Evolutionary conservation across 305 asterid species (phyloP).

Genomic region (Fraxinus angustifolia): DNA sequence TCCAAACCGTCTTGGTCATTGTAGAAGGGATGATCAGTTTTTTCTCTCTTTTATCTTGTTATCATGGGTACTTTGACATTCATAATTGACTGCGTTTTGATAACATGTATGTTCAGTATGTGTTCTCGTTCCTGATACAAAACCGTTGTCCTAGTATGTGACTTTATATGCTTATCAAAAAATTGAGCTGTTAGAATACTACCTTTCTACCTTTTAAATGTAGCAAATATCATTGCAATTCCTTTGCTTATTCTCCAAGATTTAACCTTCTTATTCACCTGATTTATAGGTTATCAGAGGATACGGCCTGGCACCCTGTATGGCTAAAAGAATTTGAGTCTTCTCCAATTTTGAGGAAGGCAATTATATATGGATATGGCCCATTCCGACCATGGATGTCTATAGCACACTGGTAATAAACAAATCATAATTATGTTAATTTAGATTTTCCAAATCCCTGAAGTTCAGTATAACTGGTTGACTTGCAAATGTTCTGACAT

Average conservation of each 20-base stretch:
- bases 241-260: neutral
- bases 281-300: constrained; percentile 73
- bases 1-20: neutral
- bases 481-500: constrained; percentile 8
- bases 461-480: neutral
- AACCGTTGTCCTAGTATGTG: neutral
- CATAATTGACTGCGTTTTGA: neutral
- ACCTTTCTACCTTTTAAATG: neutral
- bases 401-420: constrained; percentile 74
- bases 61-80: neutral
- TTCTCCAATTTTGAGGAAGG: constrained; percentile 56
- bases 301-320: constrained; percentile 94
- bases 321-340: constrained; percentile 54
- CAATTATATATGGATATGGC: constrained; percentile 72
- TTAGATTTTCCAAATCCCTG: neutral
- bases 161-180: neutral
- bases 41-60: neutral
- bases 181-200: neutral
- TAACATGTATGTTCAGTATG: neutral
- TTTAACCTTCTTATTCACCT: constrained; percentile 9
- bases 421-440: neutral
- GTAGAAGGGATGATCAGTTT: neutral
- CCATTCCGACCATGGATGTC: constrained; percentile 91
- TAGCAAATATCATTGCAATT: neutral
- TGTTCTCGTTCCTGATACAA: neutral